Evolutionary conservation across 2,329 filamentous ascomycete genomes (phyloP), one percentile per base, ranked within the genome.

Genomic region (Biscogniauxia sp.): DNA sequence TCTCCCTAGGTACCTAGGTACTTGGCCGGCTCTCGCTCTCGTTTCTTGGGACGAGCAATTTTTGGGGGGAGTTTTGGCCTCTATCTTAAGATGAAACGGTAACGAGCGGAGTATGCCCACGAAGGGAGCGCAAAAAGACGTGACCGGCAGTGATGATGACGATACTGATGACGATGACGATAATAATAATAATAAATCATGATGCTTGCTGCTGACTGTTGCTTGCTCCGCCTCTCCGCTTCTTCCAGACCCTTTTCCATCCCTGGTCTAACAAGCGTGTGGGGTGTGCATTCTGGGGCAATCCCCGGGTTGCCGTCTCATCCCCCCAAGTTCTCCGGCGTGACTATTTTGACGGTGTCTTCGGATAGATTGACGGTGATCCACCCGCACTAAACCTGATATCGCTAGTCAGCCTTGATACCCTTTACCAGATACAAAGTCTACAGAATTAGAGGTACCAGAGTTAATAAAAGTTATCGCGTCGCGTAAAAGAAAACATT

Each of bases 191-290:
- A 2, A 45, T 45, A 11, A 11, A 45, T 45, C 6, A 45, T 45
- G 37, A 45, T 45, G 37, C 13, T 45, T n/a, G 37, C 37, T n/a
- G 37, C 13, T 45, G 15, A n/a, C 37, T n/a, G 37, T 45, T 45
- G 37, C 37, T 45, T 45, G 37, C 37, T 45, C 37, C 37, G 37
- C 37, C 28, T n/a, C 54, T 50, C 54, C 54, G 54, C 54, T 50
- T 41, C 32, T 49, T 55, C 54, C 54, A 55, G 54, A 49, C 32
- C 17, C 11, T 55, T 55, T 45, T 19, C 45, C n/a, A n/a, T 55
- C 54, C 32, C 53, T 37, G 37, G 26, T 41, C 53, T 17, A 54
- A 54, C 19, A 20, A 23, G 9, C 32, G 32, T 23, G 26, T 20
- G 53, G 25, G 53, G 52, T 53, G 26, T 28, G 53, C 32, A 13